These are phyloP conservation scores for Corchorus capsularis DNA, from an alignment of 345 rosid genomes.

Conservation along the genomic window DNA sequence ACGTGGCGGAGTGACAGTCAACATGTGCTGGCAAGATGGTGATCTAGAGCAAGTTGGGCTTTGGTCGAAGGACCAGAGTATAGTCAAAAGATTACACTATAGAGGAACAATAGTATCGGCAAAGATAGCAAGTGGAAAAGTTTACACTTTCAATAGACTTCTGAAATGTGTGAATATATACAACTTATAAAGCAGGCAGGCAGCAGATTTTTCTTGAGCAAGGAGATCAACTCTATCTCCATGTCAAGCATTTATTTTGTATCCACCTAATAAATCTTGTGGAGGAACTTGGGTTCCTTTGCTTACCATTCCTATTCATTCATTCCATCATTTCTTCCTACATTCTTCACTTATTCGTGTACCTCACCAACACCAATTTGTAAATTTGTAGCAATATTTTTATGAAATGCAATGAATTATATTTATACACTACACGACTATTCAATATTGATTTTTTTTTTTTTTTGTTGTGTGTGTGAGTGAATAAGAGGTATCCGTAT, in stretches of 20 bases:
- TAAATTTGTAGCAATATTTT: too few species aligned
- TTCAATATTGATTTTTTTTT: too few species aligned
- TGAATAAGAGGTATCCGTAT: too few species aligned
- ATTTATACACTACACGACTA: too few species aligned
- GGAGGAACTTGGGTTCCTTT: not conserved
- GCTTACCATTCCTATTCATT: not conserved
- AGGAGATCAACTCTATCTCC: not conserved
- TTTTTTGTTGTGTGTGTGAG: too few species aligned
- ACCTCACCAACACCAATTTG: too few species aligned
- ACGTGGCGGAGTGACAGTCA: conserved; percentile 72
- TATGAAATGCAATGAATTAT: too few species aligned
- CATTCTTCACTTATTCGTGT: too few species aligned
- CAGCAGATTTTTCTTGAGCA: conserved; percentile 3
- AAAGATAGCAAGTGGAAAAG: conserved; percentile 46
- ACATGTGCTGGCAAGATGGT: conserved; percentile 72
- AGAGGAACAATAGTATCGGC: conserved; percentile 45
- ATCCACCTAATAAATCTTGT: not conserved
- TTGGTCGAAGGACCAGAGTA: conserved; percentile 44
- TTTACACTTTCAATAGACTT: conserved; percentile 55
- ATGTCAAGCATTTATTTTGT: not conserved
- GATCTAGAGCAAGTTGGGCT: conserved; percentile 70
- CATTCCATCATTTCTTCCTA: not conserved
- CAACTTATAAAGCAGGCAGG: not conserved
- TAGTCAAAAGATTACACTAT: conserved; percentile 50
- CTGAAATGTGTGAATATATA: conserved; percentile 52